phyloP scores from a whole-genome alignment of 306 rosid species.

The Urtica urens region DNA sequence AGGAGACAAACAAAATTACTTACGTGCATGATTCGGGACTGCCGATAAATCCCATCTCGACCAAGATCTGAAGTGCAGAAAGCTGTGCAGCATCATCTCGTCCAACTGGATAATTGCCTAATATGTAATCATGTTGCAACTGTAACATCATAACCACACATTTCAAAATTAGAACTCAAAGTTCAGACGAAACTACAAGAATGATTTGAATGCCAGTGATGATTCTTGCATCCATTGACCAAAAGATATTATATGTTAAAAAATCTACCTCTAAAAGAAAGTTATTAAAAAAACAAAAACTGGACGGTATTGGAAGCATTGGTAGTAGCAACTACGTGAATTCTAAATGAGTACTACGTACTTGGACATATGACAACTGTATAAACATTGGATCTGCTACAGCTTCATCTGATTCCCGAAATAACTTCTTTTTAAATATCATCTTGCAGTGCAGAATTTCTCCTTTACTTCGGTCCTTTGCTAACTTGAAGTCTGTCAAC shows the following conservation, averaged over 20 bases:
- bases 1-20: slow-evolving; percentile 26
- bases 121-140: slow-evolving; percentile 90
- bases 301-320: neutral
- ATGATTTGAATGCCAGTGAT: neutral
- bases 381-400: slow-evolving; percentile 83
- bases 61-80: slow-evolving; percentile 83
- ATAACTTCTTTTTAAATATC: slow-evolving; percentile 67
- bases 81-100: slow-evolving; percentile 86
- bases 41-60: slow-evolving; percentile 64
- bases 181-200: neutral
- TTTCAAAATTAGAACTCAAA: slow-evolving; percentile 2
- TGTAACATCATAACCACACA: slow-evolving; percentile 31
- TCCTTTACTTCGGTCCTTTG: slow-evolving; percentile 87
- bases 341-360: slow-evolving; percentile 15
- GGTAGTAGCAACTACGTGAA: neutral
- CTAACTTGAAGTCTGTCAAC: slow-evolving; percentile 68
- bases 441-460: slow-evolving; percentile 86
- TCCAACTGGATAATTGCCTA: slow-evolving; percentile 92
- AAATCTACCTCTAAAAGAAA: neutral
- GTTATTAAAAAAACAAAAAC: neutral
- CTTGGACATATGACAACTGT: slow-evolving; percentile 91
- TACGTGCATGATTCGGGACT: slow-evolving; percentile 80
- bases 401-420: slow-evolving; percentile 93
- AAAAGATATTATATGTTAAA: too few species aligned
- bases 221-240: neutral